Evolutionary conservation across 179 eudicot genomes (phyloP), one percentile per base, ranked within the genome.

Genomic region (Nepenthes alata): DNA sequence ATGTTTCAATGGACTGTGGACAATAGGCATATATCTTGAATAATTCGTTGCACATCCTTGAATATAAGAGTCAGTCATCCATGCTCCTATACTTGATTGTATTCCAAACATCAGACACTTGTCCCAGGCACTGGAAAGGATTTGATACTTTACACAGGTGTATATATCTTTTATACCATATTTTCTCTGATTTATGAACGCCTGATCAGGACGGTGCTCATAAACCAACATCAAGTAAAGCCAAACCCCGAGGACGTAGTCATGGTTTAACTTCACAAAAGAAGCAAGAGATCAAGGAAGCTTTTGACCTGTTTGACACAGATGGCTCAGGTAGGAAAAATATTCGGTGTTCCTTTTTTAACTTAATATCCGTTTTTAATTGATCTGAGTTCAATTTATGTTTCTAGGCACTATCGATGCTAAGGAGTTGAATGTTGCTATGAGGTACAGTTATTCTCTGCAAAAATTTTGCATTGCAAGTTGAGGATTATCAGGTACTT

Each of bases 221-320:
- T n/a, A 39, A 58, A 16, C 37, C 36, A 25, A 35, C 74, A 6
- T 58, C 79, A 47, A 78, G 83, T 79, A 83, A 67, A 78, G 93
- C 80, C 53, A 88, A 86, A 70, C 88, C 91, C 14, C 79, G 78
- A 68, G 89, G 88, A 39, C 97, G 94, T 64, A 78, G 75, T 65
- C 86, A 69, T 68, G 88, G 85, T 53, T 72, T 93, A 62, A 87
- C 81, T 61, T 83, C 80, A 63, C 94, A 93, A 71, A 90, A 90
- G 81, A 78, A 56, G 72, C 97, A 89, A 76, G 94, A 89, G 83
- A 93, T 93, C 0, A 93, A 75, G 74, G 98, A 89, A 83, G 97
- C 98, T 45, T 93, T 93, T 75, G 97, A 93, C 72, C 87, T 90
- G 7, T 93, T 89, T 60, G 98, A 93, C 73, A 93, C 94, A 53